These are phyloP conservation scores for Aegilops tauschii DNA, from an alignment of 176 grass and related monocot species.

Conservation along the genomic window DNA sequence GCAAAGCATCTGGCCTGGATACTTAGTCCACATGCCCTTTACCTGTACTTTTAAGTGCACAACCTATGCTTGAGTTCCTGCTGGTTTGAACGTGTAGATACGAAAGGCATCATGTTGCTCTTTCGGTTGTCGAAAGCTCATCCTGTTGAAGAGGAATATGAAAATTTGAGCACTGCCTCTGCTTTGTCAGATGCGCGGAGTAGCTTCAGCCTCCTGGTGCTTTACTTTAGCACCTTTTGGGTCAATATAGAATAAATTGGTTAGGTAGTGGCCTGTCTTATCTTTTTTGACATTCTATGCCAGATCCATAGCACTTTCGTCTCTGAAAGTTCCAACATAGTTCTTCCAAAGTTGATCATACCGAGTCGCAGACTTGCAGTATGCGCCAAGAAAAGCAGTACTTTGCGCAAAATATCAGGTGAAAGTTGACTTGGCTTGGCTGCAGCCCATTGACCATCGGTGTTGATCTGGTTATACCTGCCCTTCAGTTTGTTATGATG, in stretches of 20 bases:
- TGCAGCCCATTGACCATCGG: neutral
- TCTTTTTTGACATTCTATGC: constrained; percentile 8
- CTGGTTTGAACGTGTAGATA: constrained; percentile 20
- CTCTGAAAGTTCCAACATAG: neutral
- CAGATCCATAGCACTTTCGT: constrained; percentile 17
- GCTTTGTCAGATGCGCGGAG: neutral
- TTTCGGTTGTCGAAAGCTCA: constrained; percentile 9
- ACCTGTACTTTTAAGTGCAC: neutral
- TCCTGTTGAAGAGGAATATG: neutral
- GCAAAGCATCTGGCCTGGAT: neutral
- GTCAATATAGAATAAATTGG: constrained; percentile 5
- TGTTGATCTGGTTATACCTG: neutral
- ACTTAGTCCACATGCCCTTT: neutral
- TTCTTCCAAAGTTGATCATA: neutral
- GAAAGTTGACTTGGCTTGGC: neutral
- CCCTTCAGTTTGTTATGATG: neutral
- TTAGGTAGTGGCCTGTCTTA: constrained; percentile 13
- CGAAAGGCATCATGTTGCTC: constrained; percentile 16
- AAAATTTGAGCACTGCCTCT: constrained; percentile 6
- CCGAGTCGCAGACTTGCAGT: neutral
- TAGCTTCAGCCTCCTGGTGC: constrained; percentile 9
- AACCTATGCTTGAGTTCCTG: neutral
- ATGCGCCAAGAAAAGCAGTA: neutral
- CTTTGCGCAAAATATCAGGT: constrained; percentile 12
- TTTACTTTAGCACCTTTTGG: neutral